Evolutionary conservation across 108 stramenopile species (phyloP), one percentile per base, ranked within the genome.

Genomic region (Parietichytrium sp.): DNA sequence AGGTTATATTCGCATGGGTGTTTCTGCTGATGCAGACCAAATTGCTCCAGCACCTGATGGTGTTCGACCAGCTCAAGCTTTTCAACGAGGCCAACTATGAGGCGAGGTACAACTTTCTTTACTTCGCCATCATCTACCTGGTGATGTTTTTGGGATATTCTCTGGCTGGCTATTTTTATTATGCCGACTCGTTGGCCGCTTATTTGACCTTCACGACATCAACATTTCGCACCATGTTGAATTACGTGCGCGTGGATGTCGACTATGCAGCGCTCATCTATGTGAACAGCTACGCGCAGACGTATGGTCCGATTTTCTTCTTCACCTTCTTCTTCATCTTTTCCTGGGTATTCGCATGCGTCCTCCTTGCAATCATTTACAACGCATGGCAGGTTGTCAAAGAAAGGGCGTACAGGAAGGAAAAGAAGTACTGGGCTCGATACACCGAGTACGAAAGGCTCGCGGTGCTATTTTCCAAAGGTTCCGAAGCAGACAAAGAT

Each of bases 241-340:
- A 72, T 42, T 45, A 45, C 45, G 25, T 72, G 18, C 61, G 61
- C 6, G 42, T 72, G 8, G 61, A 72, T 27, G 45, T 42, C 8
- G 33, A 33, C 16, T 72, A 72, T 25, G 36, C 36, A 13, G 42
- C 42, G 61, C 61, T 72, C 8, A 42, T 72, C 33, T n/a, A 72
- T 25, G 61, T 45, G 38, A 72, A 72, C 42, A 42, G 36, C 23
- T 72, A 72, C 42, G 61, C 61, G 38, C 36, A 42, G 38, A 25
- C 45, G 20, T 72, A 45, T 42, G 45, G 38, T n/a, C 61, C 61
- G 6, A 42, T 72, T 6, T 72, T 23, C 61, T 72, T 45, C 3
- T 72, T 72, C 20, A 23, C 61, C 13, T 72, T 33, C 33, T 72
- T 72, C 45, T 72, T 72, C 61, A 25, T 72, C 29, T 72, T 72